A percentile compares a stretch with the other conserved stretches of the same genome.
These are phyloP conservation scores for Dichotomocladium elegans DNA, from an alignment of 371 early-diverging fungal species.

Conservation along the genomic window DNA sequence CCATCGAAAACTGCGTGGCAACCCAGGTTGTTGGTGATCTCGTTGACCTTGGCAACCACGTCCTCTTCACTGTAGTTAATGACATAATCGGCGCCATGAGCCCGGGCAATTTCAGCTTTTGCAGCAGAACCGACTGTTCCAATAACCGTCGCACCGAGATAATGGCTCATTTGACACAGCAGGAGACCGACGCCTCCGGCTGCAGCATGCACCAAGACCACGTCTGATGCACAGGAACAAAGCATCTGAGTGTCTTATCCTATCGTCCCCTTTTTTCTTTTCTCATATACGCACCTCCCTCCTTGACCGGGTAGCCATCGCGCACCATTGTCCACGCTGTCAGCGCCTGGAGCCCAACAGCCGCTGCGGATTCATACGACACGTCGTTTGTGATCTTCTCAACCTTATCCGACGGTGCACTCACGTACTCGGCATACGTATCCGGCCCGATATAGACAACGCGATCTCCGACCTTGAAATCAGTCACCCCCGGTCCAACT, in stretches of 20 bases:
- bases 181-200: constrained; percentile 89
- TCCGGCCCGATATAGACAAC: constrained; percentile 71
- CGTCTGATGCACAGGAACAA: constrained; percentile 49
- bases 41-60: constrained; percentile 63
- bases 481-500: constrained; percentile 64
- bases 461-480: constrained; percentile 76
- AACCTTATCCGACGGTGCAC: constrained; percentile 35
- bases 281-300: constrained; percentile 34
- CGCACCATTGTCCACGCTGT: constrained; percentile 81
- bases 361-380: constrained; percentile 62
- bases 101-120: constrained; percentile 74
- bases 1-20: constrained; percentile 90
- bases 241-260: neutral
- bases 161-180: constrained; percentile 71
- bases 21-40: constrained; percentile 74
- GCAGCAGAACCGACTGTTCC: constrained; percentile 83
- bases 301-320: constrained; percentile 69
- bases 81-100: constrained; percentile 74
- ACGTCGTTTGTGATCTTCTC: constrained; percentile 57
- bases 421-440: constrained; percentile 81
- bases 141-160: constrained; percentile 84
- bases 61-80: constrained; percentile 72
- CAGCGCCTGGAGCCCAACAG: constrained; percentile 68
- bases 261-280: neutral
- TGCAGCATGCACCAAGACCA: constrained; percentile 85